Evolutionary conservation across 257 asterid species (phyloP).

Genomic region (Solanum rostratum): DNA sequence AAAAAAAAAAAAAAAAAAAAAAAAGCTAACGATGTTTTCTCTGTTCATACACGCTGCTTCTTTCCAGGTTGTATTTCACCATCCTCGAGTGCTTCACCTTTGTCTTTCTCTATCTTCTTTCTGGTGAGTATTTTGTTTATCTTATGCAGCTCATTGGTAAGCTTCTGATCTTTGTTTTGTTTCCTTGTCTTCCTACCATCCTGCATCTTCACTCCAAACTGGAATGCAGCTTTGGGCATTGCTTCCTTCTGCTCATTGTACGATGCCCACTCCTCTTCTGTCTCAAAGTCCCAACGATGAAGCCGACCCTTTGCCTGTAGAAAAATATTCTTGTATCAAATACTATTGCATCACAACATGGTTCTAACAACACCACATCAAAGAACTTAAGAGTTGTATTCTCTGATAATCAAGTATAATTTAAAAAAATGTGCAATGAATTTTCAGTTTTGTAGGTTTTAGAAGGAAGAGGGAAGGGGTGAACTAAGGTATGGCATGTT

Average conservation of each 20-base stretch:
- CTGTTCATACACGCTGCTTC: conserved; percentile 44
- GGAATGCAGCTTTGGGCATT: conserved; percentile 99
- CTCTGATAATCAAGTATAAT: background rate
- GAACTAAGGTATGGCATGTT: background rate
- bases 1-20: too few relatives aligned
- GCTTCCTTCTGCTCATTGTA: conserved; percentile 99
- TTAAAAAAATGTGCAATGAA: background rate
- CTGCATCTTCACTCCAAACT: conserved; percentile 98
- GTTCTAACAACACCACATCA: background rate
- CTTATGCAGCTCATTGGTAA: conserved; percentile 89
- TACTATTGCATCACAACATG: background rate
- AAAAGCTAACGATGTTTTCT: background rate
- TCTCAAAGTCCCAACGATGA: conserved; percentile 98
- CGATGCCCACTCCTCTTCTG: conserved; percentile 97
- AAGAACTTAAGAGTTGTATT: background rate
- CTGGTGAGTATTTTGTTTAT: conserved; percentile 74
- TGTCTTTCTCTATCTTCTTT: conserved; percentile 68
- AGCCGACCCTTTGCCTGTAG: conserved; percentile 92
- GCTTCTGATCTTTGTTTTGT: conserved; percentile 94
- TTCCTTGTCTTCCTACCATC: conserved; percentile 96
- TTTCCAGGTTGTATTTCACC: conserved; percentile 71
- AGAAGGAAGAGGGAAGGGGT: background rate
- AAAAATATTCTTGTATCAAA: background rate
- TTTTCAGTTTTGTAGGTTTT: background rate
- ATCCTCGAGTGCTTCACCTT: conserved; percentile 33